Evolutionary conservation across 2,329 filamentous ascomycete species (phyloP).

Genomic region (Lasiodiplodia citricola): DNA sequence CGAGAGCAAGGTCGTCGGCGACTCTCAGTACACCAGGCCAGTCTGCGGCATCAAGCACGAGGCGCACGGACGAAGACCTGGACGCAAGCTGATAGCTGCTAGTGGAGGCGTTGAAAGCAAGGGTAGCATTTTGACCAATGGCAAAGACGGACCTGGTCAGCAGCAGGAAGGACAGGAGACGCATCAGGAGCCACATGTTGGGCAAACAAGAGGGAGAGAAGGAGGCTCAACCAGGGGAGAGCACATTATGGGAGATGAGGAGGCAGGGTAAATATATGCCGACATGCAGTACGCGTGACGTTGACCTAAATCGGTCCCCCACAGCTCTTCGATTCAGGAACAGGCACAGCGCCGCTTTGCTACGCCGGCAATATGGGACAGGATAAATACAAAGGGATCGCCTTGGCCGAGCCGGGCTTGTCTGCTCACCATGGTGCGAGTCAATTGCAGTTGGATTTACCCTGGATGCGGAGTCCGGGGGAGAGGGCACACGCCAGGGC

Average conservation of each 20-base stretch:
- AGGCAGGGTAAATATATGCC: neutral
- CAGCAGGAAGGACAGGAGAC: neutral
- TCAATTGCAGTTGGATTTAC: slow-evolving; percentile 11
- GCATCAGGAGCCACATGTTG: slow-evolving; percentile 6
- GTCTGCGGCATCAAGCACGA: slow-evolving; percentile 52
- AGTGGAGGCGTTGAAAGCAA: slow-evolving; percentile 50
- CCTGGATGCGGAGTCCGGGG: slow-evolving; percentile 12
- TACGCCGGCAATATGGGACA: slow-evolving; percentile 11
- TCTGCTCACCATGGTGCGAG: neutral
- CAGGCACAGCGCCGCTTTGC: slow-evolving; percentile 14
- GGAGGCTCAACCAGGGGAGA: neutral
- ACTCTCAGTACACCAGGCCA: slow-evolving; percentile 72
- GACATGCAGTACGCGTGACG: slow-evolving; percentile 12
- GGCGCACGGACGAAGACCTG: slow-evolving; percentile 36
- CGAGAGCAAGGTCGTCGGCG: slow-evolving; percentile 68
- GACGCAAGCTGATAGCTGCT: slow-evolving; percentile 41
- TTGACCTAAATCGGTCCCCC: neutral
- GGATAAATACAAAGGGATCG: slow-evolving; percentile 9
- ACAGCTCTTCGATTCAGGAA: slow-evolving; percentile 10
- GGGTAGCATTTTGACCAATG: slow-evolving; percentile 58
- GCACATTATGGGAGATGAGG: neutral
- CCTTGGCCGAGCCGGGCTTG: neutral
- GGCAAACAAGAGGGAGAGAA: neutral
- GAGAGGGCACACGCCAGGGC: neutral
- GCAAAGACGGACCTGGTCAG: slow-evolving; percentile 34